These are phyloP conservation scores for Xenoacremonium recifei DNA, from an alignment of 2,329 filamentous ascomycete genomes.

Conservation along the genomic window DNA sequence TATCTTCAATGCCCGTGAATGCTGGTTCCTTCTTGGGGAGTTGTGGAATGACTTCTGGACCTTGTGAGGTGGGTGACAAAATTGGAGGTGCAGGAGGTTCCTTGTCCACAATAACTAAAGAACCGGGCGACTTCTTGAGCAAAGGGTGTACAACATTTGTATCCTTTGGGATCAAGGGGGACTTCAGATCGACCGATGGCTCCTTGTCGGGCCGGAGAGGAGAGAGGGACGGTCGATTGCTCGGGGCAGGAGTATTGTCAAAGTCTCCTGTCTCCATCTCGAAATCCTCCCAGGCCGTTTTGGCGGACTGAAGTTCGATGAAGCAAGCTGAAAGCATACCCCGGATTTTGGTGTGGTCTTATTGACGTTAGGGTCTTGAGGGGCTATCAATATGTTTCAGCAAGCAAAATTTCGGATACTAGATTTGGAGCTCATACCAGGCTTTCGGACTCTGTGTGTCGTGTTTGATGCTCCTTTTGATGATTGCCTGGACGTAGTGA, in stretches of 20 bases:
- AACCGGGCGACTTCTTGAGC: conserved; percentile 21
- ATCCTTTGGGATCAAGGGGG: conserved; percentile 6
- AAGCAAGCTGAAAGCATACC: conserved; percentile 24
- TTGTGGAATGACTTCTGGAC: no score
- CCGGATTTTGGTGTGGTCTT: no score
- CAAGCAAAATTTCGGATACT: no score
- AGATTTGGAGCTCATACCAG: no score
- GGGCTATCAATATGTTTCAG: no score
- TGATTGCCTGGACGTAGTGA: not conserved
- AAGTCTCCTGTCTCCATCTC: conserved; percentile 27
- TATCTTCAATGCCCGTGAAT: no score
- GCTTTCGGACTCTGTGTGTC: no score
- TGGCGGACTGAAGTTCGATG: conserved; percentile 18
- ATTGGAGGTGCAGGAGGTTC: conserved; percentile 18
- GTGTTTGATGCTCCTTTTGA: no score
- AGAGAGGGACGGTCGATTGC: conserved; percentile 26
- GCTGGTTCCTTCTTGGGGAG: no score
- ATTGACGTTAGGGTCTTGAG: no score
- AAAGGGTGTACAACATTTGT: conserved; percentile 18
- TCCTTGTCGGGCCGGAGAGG: conserved; percentile 13
- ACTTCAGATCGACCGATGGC: conserved; percentile 1
- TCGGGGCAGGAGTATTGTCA: conserved; percentile 33
- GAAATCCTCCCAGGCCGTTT: conserved; percentile 12
- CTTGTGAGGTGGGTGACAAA: conserved; percentile 10
- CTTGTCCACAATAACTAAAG: conserved; percentile 17